Conservation (phyloP, 2,329 filamentous ascomycete genomes). For the Endocalyx cinctus region DNA sequence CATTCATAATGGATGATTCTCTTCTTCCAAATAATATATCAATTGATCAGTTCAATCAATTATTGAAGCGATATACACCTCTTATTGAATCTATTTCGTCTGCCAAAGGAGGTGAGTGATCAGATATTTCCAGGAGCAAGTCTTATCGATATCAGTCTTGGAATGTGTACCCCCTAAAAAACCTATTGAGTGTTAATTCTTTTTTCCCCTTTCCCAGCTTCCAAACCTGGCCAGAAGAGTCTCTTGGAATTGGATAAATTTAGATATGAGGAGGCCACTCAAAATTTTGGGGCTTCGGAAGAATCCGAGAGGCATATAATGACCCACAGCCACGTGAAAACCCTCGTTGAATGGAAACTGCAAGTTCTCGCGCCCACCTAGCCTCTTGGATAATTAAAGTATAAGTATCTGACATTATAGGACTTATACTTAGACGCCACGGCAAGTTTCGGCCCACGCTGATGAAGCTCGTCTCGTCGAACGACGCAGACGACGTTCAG, state of each 20-base stretch:
- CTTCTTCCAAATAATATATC: conserved; percentile 22
- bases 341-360: conserved; percentile 68
- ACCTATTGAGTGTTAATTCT: no score
- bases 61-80: conserved; percentile 33
- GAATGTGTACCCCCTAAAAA: no score
- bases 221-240: conserved; percentile 44
- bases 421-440: conserved; percentile 51
- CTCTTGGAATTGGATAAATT: conserved; percentile 56
- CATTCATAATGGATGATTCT: conserved; percentile 11
- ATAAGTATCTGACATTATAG: neutral
- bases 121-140: no score
- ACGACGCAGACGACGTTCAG: conserved; percentile 44
- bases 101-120: conserved; percentile 36
- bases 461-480: conserved; percentile 58
- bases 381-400: no score
- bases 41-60: conserved; percentile 28
- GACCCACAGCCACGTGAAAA: conserved; percentile 52
- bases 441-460: conserved; percentile 59
- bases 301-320: conserved; percentile 43
- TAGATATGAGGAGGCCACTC: conserved; percentile 52
- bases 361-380: no score
- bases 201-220: conserved; percentile 38
- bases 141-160: no score
- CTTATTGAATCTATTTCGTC: conserved; percentile 40
- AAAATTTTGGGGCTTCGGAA: no score